phyloP scores from a whole-genome alignment of 2,329 filamentous ascomycete genomes.

The Epichloe elymi region DNA sequence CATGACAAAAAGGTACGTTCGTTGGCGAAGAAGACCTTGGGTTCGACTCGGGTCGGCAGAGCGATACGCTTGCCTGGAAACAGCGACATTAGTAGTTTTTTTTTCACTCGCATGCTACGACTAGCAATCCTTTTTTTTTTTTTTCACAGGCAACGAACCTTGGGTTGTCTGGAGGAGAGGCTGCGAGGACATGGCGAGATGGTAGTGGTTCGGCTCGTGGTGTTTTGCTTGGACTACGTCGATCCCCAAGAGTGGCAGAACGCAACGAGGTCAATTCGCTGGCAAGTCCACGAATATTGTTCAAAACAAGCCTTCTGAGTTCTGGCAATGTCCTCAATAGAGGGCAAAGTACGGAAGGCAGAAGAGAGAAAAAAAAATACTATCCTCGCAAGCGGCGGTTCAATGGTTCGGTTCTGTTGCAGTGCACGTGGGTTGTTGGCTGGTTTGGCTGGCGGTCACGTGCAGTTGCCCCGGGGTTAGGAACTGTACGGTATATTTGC shows the following conservation, averaged over 20 bases:
- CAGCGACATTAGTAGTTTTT: conserved; percentile 7
- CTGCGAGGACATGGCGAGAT: conserved; percentile 75
- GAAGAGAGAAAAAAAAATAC: background rate
- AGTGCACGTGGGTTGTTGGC: conserved; percentile 19
- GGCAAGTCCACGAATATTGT: background rate
- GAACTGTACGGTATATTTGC: no score
- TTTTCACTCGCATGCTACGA: background rate
- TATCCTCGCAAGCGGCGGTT: background rate
- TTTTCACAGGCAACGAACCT: conserved; percentile 38
- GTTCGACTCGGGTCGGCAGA: conserved; percentile 92
- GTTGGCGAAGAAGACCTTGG: conserved; percentile 99
- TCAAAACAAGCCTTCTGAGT: no score
- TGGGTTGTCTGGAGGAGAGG: conserved; percentile 90
- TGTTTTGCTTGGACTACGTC: background rate
- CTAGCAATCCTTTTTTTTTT: background rate
- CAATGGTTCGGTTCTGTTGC: background rate
- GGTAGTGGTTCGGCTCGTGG: background rate
- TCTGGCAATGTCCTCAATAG: no score
- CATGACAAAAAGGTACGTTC: conserved; percentile 98
- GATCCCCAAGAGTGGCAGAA: background rate
- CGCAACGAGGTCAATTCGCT: background rate
- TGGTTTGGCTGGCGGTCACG: conserved; percentile 20
- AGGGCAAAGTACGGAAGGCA: background rate
- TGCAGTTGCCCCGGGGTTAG: conserved; percentile 11
- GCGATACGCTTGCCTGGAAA: conserved; percentile 86